phyloP scores from a whole-genome alignment of 129 eudicot genomes.

The Solidago caesia region DNA sequence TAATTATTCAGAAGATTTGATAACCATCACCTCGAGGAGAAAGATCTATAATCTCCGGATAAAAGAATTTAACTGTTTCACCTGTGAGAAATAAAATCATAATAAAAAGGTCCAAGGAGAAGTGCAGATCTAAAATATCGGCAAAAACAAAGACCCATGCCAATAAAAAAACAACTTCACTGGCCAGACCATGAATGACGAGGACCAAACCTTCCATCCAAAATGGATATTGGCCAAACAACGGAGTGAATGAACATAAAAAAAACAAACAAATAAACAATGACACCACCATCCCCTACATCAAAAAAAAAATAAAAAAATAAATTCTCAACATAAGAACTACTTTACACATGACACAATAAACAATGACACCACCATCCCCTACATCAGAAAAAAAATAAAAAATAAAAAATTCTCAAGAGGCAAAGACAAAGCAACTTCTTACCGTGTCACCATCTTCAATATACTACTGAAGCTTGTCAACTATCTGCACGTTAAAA shows the following conservation, averaged over 20 bases:
- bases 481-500: conserved; percentile 58
- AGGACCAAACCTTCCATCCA: neutral
- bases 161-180: neutral
- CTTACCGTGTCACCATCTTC: conserved; percentile 87
- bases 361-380: neutral
- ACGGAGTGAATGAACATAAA: neutral
- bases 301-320: neutral
- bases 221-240: neutral
- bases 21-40: no score
- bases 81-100: no score
- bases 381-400: neutral
- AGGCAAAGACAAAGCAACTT: neutral
- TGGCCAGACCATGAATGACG: neutral
- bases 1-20: no score
- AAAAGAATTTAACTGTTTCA: no score
- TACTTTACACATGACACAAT: neutral
- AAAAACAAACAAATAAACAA: neutral
- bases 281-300: neutral
- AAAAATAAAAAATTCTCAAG: conserved; percentile 1
- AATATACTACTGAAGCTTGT: conserved; percentile 64
- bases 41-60: no score
- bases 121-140: no score
- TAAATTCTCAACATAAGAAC: neutral
- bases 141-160: neutral
- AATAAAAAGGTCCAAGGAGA: no score